Base-by-base conservation (phyloP, 441 rosid genomes). In the Erodium chrysanthum region DNA sequence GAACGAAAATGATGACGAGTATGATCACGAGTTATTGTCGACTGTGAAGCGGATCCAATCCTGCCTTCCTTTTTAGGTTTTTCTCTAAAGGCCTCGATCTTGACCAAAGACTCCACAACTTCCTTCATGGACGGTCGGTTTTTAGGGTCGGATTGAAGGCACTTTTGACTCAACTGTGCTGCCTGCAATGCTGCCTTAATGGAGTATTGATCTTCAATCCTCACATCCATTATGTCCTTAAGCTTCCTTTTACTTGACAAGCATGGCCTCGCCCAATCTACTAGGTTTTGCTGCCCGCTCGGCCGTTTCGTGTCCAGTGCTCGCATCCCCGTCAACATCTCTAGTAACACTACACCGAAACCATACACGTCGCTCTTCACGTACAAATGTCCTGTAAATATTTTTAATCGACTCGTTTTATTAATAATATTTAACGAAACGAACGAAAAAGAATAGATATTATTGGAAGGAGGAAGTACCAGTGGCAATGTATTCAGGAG, bases 401-500 rank as follows among this genome's bases (percentile, higher is more conserved):
- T 27, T 0, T 64, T 5, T 42, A 71, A 66, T 59, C 35, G 5
- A 17, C 1, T 27, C 1, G 3, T 27, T 27, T 27, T 27, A 1
- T 1, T 27, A 3, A 27, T 27, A 27, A 27, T 27, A 27, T 27
- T 27, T 27, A 27, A 27, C 29, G 29, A 27, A 27, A 1, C 29
- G 29, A 27, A 3, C 3, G 3, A 27, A 3, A 27, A 3, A 27
- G 29, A 27, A 27, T 27, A 27, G 3, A 27, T 27, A 27, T 27
- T 27, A 27, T 27, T 1, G 29, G 29, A 29, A 33, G 58, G 54
- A 18, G 42, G 11, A 44, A 40, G 20, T 66, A 78, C 81, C 84
- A 46, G 89, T 81, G 62, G 87, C 83, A 27, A 83, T 56, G 15
- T 85, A 85, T 73, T 85, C 89, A 2, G 85, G 85, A 73, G 89